phyloP scores from a whole-genome alignment of 2,329 filamentous ascomycete genomes.

The Curvularia spicifera region DNA sequence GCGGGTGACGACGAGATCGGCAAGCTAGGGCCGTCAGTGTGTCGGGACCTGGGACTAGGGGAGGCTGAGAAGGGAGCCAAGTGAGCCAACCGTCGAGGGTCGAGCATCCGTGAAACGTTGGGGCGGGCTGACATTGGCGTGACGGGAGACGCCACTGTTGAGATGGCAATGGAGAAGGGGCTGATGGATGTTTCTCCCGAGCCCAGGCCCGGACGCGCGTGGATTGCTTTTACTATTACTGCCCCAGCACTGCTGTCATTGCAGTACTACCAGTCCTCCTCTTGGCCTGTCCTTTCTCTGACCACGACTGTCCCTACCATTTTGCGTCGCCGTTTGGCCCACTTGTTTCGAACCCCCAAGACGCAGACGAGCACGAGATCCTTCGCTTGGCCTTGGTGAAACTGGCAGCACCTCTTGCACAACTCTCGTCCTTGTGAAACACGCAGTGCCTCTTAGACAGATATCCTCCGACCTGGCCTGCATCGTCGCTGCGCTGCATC shows the following conservation, averaged over 20 bases:
- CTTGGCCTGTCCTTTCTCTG: background rate
- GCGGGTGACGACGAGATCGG: conserved; percentile 8
- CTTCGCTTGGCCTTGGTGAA: background rate
- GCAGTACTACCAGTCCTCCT: background rate
- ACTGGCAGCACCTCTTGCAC: background rate
- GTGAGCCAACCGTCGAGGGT: background rate
- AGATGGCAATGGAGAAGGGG: background rate
- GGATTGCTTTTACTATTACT: background rate
- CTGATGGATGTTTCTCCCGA: background rate
- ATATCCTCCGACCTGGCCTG: background rate
- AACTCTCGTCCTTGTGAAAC: background rate
- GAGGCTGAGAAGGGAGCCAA: background rate
- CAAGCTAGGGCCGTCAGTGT: conserved; percentile 6
- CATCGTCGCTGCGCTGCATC: background rate
- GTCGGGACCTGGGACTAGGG: conserved; percentile 1
- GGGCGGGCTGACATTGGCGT: background rate
- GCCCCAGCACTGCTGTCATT: background rate
- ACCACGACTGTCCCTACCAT: background rate
- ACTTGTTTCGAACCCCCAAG: background rate
- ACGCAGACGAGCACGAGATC: background rate
- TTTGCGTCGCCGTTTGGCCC: background rate
- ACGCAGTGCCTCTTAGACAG: background rate
- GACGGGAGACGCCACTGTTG: background rate
- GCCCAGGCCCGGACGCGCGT: background rate
- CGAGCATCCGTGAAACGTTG: background rate